Base-by-base conservation (phyloP, 177 flowering plant species). In the Tripterygium wilfordii region DNA sequence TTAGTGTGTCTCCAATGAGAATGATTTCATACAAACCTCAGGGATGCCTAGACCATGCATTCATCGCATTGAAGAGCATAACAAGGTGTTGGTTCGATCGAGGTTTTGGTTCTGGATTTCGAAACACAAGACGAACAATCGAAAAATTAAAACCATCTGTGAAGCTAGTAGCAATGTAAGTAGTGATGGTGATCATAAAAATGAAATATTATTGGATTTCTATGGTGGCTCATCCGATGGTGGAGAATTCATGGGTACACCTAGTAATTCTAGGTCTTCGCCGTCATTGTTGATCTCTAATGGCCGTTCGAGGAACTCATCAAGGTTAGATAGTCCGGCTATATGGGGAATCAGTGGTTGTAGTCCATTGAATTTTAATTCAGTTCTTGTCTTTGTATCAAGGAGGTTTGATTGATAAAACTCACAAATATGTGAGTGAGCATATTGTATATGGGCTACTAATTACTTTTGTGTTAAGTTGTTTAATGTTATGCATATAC, bases 1-100 rank as follows among this genome's bases (percentile, higher is more conserved):
- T n/a, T n/a, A n/a, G n/a, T n/a, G n/a, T n/a, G n/a, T n/a, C n/a
- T n/a, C n/a, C n/a, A n/a, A n/a, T n/a, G n/a, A n/a, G n/a, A n/a
- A n/a, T n/a, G n/a, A n/a, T n/a, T n/a, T n/a, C n/a, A n/a, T n/a
- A n/a, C n/a, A n/a, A n/a, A n/a, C n/a, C n/a, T 37, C 48, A 12
- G 58, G 49, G 27, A 58, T 70, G 1, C 69, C 79, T 0, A 62
- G 28, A 39, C 75, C 72, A 1, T 33, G 57, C 42, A 40, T 36
- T 12, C 20, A 28, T 18, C n/a, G n/a, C n/a, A 15, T 56, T 3
- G 54, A 49, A 46, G 42, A 48, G 19, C 48, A n/a, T n/a, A n/a
- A n/a, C 65, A 1, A 53, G 33, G 61, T 40, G 39, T 28, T 20
- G 40, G 1, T 2, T 45, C 4, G 8, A 23, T 14, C 26, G 32